Percentiles rank a stretch among this genome's conserved stretches.
Conservation (phyloP, 148 eudicot genomes). For the Diospyros lotus region DNA sequence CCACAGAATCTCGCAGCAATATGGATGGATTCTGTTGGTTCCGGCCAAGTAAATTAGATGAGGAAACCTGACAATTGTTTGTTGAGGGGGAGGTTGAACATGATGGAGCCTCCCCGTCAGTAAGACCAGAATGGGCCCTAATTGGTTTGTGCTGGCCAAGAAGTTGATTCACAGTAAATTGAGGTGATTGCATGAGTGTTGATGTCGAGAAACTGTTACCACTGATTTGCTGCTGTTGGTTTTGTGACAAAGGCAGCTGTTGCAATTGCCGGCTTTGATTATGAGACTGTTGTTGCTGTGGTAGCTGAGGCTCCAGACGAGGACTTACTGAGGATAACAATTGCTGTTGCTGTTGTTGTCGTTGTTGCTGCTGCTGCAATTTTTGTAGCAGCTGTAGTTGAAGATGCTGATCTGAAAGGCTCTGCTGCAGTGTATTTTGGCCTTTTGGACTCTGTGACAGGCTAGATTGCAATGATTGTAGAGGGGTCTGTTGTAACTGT, state of each 20-base stretch:
- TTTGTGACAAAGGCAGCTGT: constrained; percentile 40
- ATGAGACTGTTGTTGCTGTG: constrained; percentile 47
- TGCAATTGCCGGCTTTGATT: constrained; percentile 52
- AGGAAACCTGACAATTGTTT: constrained; percentile 57
- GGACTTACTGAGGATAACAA: constrained; percentile 33
- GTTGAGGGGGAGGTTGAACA: constrained; percentile 90
- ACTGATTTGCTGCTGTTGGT: constrained; percentile 44
- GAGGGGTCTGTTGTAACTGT: constrained; percentile 42
- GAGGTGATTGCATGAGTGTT: constrained; percentile 46
- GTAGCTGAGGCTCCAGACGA: constrained; percentile 40
- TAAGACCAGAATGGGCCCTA: constrained; percentile 48
- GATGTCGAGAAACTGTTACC: constrained; percentile 45
- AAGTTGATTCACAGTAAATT: constrained; percentile 45
- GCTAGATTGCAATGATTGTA: constrained; percentile 49
- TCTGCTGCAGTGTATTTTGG: constrained; percentile 33
- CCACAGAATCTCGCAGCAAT: constrained; percentile 41
- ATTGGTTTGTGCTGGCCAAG: constrained; percentile 56
- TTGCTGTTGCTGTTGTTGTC: constrained; percentile 15
- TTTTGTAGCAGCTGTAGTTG: constrained; percentile 65
- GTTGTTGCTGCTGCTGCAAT: constrained; percentile 52
- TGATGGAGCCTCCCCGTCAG: constrained; percentile 77
- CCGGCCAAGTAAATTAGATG: constrained; percentile 45
- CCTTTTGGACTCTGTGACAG: constrained; percentile 46
- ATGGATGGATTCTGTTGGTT: constrained; percentile 43
- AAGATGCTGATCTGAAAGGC: constrained; percentile 69